A percentile compares a stretch with the other conserved stretches of the same genome.
These are phyloP conservation scores for Beauveria asiatica DNA, from an alignment of 2,329 filamentous ascomycete species.

Conservation along the genomic window DNA sequence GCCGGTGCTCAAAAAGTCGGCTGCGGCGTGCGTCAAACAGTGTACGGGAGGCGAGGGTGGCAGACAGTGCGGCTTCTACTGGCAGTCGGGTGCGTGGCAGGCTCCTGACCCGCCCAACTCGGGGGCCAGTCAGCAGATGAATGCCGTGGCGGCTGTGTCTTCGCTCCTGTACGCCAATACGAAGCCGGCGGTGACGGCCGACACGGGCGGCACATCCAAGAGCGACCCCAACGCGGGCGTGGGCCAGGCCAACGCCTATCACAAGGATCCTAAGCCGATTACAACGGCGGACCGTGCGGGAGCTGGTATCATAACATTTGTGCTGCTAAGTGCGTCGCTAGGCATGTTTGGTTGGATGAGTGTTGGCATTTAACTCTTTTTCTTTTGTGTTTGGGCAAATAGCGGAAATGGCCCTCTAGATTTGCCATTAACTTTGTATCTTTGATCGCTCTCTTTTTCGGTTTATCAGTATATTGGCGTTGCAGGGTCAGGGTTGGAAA, in stretches of 20 bases:
- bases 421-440: neutral
- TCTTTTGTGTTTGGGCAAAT: neutral
- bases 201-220: slow-evolving; percentile 42
- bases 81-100: slow-evolving; percentile 43
- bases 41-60: slow-evolving; percentile 43
- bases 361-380: slow-evolving; percentile 22
- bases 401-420: neutral
- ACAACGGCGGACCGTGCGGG: slow-evolving; percentile 38
- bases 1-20: slow-evolving; percentile 42
- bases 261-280: slow-evolving; percentile 25
- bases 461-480: slow-evolving; percentile 5
- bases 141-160: slow-evolving; percentile 46
- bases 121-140: slow-evolving; percentile 53
- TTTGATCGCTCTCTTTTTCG: neutral
- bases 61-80: slow-evolving; percentile 46
- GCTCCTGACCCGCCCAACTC: slow-evolving; percentile 29
- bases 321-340: slow-evolving; percentile 32
- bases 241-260: slow-evolving; percentile 26
- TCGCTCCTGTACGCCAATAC: slow-evolving; percentile 38
- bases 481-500: slow-evolving; percentile 1
- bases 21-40: slow-evolving; percentile 43
- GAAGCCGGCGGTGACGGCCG: slow-evolving; percentile 34
- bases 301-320: slow-evolving; percentile 37
- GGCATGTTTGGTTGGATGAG: slow-evolving; percentile 43
- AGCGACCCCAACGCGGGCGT: slow-evolving; percentile 36